Evolutionary conservation across 306 rosid genomes (phyloP).

Genomic region (Glycyrrhiza uralensis): DNA sequence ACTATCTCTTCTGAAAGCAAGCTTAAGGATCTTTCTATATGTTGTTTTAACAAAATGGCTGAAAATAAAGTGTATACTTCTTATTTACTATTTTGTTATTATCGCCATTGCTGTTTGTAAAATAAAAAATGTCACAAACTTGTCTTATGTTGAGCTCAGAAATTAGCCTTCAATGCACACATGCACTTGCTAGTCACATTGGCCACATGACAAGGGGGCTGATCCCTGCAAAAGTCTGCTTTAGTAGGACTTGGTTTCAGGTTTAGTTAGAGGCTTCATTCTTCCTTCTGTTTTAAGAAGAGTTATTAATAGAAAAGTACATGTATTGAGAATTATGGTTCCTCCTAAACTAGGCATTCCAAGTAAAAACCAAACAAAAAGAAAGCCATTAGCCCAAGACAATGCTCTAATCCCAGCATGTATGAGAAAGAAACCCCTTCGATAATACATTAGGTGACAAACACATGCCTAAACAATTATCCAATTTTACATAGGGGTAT

Average conservation of each 20-base stretch:
- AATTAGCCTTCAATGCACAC: neutral
- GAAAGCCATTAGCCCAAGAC: neutral
- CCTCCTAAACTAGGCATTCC: neutral
- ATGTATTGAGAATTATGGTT: neutral
- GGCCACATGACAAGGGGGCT: neutral
- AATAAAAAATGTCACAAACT: neutral
- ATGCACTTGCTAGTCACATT: neutral
- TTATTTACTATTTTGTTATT: neutral
- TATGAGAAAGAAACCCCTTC: neutral
- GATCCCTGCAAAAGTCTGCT: neutral
- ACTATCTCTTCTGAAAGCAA: neutral
- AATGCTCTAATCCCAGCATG: conserved; percentile 8
- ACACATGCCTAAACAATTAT: neutral
- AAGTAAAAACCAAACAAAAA: neutral
- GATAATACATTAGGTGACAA: neutral
- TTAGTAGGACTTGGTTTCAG: neutral
- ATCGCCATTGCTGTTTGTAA: neutral
- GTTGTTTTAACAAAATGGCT: conserved; percentile 10
- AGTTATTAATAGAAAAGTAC: neutral
- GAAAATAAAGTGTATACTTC: neutral
- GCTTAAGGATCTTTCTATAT: neutral
- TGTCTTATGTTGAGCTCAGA: neutral
- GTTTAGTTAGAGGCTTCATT: neutral
- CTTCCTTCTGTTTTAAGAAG: neutral
- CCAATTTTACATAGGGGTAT: neutral